A percentile compares a stretch with the other conserved stretches of the same genome.
Evolutionary conservation across 177 flowering plant genomes (phyloP).

Genomic region (Telopea speciosissima): DNA sequence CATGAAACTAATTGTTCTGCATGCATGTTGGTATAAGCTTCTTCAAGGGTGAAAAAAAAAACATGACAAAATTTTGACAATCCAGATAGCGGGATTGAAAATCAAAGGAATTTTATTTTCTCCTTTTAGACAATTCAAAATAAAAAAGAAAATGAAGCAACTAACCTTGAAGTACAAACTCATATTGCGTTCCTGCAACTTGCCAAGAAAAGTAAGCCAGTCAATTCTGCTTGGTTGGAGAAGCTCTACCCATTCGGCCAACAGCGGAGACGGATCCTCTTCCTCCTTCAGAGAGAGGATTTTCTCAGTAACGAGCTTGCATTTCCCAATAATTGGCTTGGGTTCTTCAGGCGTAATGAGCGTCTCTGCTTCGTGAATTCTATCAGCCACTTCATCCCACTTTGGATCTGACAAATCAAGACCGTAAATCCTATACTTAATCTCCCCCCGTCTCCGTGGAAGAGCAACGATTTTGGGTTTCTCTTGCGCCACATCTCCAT

Average conservation of each 20-base stretch:
- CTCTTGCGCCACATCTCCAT: conserved; percentile 26
- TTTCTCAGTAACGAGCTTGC: conserved; percentile 61
- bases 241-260: conserved; percentile 80
- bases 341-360: conserved; percentile 58
- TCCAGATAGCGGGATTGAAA: not conserved
- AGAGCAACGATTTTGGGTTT: conserved; percentile 32
- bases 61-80: no score
- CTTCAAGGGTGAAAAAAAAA: no score
- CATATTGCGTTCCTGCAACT: conserved; percentile 36
- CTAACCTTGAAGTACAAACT: conserved; percentile 57
- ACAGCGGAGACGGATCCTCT: conserved; percentile 53
- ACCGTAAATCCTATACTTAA: conserved; percentile 81
- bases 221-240: conserved; percentile 68
- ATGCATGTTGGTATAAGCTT: no score
- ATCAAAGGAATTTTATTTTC: not conserved
- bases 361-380: conserved; percentile 49
- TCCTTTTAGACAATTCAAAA: not conserved
- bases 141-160: not conserved
- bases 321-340: conserved; percentile 72
- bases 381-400: conserved; percentile 83
- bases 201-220: conserved; percentile 71
- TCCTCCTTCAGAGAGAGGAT: conserved; percentile 47
- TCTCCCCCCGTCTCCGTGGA: conserved; percentile 75
- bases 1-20: no score
- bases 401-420: conserved; percentile 74